Conservation (phyloP, 345 rosid genomes). For the Brassica cretica region DNA sequence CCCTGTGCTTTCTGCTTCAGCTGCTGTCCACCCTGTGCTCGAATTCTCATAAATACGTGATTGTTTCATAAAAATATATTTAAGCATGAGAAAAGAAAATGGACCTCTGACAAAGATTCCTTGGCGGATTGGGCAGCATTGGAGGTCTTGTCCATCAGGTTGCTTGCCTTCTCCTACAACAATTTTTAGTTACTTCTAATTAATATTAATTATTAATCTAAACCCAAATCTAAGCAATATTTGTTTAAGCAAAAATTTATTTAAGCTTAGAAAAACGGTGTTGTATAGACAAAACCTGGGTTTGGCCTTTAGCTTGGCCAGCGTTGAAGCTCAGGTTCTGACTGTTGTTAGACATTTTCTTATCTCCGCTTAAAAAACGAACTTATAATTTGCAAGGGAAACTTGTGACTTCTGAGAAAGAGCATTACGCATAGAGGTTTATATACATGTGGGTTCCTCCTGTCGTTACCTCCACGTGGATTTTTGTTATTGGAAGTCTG, state of each 20-base stretch:
- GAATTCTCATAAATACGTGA: slow-evolving; percentile 1
- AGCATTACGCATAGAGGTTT: slow-evolving; percentile 5
- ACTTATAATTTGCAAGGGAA: slow-evolving; percentile 11
- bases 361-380: not conserved
- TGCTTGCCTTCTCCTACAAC: slow-evolving; percentile 62
- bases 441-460: slow-evolving; percentile 26
- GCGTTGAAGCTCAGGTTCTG: slow-evolving; percentile 54
- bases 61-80: not conserved
- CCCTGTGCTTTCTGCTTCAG: slow-evolving; percentile 60
- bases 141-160: slow-evolving; percentile 56
- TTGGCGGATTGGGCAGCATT: slow-evolving; percentile 67
- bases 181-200: slow-evolving; percentile 8
- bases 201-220: not conserved
- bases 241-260: not conserved
- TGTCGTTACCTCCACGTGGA: slow-evolving; percentile 23
- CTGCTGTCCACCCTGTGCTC: slow-evolving; percentile 46
- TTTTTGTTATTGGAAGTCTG: not conserved
- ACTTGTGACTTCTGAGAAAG: slow-evolving; percentile 15
- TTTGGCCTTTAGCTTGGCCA: slow-evolving; percentile 60
- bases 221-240: not conserved
- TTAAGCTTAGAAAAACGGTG: slow-evolving; percentile 3
- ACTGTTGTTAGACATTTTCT: slow-evolving; percentile 46
- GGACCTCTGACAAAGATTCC: slow-evolving; percentile 64
- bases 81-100: not conserved
- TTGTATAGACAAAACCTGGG: slow-evolving; percentile 44